Evolutionary conservation across 331 rosid genomes (phyloP).

Genomic region (Dryas integrifolia): DNA sequence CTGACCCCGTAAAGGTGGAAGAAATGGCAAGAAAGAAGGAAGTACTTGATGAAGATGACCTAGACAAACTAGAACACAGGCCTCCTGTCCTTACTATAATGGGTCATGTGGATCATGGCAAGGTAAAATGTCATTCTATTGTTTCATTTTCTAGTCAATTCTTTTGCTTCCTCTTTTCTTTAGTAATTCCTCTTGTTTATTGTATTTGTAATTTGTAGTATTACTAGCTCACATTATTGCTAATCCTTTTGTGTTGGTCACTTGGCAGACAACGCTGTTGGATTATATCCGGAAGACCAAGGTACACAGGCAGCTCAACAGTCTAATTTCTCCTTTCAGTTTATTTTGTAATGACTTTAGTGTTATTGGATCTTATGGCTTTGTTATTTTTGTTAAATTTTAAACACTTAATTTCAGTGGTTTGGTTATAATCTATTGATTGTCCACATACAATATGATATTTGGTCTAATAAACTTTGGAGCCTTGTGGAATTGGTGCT

Average conservation of each 20-base stretch:
- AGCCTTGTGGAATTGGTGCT: conserved; percentile 20
- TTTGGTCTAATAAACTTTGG: conserved; percentile 15
- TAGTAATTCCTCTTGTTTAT: background rate
- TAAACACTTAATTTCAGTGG: background rate
- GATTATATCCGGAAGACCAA: conserved; percentile 86
- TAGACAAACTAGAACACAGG: conserved; percentile 75
- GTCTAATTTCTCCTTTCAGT: conserved; percentile 21
- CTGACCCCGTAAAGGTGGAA: conserved; percentile 73
- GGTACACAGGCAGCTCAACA: conserved; percentile 46
- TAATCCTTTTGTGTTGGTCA: conserved; percentile 35
- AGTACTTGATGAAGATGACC: conserved; percentile 66
- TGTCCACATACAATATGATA: conserved; percentile 2
- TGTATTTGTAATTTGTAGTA: conserved; percentile 3
- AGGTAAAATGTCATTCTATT: conserved; percentile 44
- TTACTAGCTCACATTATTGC: background rate
- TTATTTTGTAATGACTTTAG: conserved; percentile 19
- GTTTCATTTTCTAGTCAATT: conserved; percentile 22
- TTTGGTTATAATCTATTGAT: background rate
- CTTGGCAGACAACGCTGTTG: conserved; percentile 90
- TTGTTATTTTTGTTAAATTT: background rate
- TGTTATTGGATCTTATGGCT: conserved; percentile 5
- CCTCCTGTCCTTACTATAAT: conserved; percentile 96
- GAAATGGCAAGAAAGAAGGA: conserved; percentile 69
- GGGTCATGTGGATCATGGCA: conserved; percentile 99
- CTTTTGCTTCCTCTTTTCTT: conserved; percentile 8